A percentile compares a stretch with the other conserved stretches of the same genome.
phyloP scores from a whole-genome alignment of 257 asterid genomes.

The Penstemon eatonii region DNA sequence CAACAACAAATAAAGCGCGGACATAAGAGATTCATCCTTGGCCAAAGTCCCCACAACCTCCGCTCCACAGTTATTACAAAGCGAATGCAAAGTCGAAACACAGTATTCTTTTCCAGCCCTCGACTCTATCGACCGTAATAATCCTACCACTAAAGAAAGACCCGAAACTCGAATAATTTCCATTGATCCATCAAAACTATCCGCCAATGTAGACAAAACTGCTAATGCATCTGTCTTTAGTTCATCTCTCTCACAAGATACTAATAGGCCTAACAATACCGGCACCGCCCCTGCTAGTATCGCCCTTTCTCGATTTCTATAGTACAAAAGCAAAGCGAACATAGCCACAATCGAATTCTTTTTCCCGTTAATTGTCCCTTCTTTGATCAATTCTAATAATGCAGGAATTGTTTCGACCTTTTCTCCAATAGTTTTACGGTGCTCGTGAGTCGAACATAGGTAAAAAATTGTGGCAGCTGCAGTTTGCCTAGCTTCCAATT shows the following conservation, averaged over 20 bases:
- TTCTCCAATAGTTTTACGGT: constrained; percentile 55
- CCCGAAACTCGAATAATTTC: constrained; percentile 41
- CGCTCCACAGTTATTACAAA: constrained; percentile 59
- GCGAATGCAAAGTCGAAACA: constrained; percentile 51
- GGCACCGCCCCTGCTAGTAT: constrained; percentile 46
- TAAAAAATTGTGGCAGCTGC: constrained; percentile 75
- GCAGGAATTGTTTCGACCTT: constrained; percentile 46
- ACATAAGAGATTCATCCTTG: constrained; percentile 52
- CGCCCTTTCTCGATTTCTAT: constrained; percentile 44
- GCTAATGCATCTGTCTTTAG: constrained; percentile 55
- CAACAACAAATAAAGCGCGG: constrained; percentile 46
- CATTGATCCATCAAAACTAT: constrained; percentile 46
- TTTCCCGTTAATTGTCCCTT: constrained; percentile 60
- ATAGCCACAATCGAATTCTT: constrained; percentile 65
- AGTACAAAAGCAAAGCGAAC: constrained; percentile 49
- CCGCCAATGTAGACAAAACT: constrained; percentile 55
- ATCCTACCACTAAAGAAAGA: constrained; percentile 28
- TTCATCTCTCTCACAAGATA: constrained; percentile 48
- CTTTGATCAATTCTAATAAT: constrained; percentile 41
- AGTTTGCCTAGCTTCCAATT: constrained; percentile 47
- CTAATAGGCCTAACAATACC: constrained; percentile 35
- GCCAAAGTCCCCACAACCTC: constrained; percentile 50
- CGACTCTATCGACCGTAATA: constrained; percentile 35
- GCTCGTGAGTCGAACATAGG: constrained; percentile 53
- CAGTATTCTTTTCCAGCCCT: constrained; percentile 62